These are phyloP conservation scores for Cladosporium cucumerinum DNA, from an alignment of 2,329 filamentous ascomycete species.

Conservation along the genomic window DNA sequence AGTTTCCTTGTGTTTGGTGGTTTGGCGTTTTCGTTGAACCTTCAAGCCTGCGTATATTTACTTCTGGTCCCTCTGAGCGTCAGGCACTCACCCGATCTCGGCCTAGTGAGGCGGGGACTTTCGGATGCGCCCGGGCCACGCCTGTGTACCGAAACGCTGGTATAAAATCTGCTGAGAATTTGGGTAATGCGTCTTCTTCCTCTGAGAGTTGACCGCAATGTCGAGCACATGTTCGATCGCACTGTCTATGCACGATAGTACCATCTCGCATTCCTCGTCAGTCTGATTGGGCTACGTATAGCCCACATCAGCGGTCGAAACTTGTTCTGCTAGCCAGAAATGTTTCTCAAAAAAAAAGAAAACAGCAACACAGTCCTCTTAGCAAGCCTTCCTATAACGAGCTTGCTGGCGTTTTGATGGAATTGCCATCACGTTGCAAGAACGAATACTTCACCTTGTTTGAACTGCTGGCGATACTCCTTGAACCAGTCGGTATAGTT, in stretches of 20 bases:
- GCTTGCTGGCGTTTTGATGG: conserved; percentile 18
- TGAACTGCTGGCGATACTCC: conserved; percentile 14
- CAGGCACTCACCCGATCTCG: conserved; percentile 12
- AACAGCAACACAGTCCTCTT: conserved; percentile 18
- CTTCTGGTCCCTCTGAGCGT: conserved; percentile 1
- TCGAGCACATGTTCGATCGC: background rate
- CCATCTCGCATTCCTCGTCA: background rate
- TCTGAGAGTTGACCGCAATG: background rate
- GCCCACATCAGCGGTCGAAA: background rate
- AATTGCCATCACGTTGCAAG: conserved; percentile 13
- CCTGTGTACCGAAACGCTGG: background rate
- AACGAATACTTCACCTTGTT: conserved; percentile 13
- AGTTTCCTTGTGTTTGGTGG: too few species aligned
- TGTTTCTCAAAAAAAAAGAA: background rate
- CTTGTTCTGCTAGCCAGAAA: background rate
- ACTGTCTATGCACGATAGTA: background rate
- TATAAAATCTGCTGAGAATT: conserved; percentile 7
- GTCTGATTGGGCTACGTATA: background rate
- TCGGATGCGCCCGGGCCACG: background rate
- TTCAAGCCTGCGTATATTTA: background rate
- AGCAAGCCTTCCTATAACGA: conserved; percentile 17
- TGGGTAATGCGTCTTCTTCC: background rate
- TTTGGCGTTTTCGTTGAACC: conserved; percentile 5
- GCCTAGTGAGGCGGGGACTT: background rate
- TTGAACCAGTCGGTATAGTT: conserved; percentile 13